Percentiles rank a stretch among this genome's conserved stretches.
phyloP scores from a whole-genome alignment of 768 basidiomycete species.

The Rhodotorula kratochvilovae region DNA sequence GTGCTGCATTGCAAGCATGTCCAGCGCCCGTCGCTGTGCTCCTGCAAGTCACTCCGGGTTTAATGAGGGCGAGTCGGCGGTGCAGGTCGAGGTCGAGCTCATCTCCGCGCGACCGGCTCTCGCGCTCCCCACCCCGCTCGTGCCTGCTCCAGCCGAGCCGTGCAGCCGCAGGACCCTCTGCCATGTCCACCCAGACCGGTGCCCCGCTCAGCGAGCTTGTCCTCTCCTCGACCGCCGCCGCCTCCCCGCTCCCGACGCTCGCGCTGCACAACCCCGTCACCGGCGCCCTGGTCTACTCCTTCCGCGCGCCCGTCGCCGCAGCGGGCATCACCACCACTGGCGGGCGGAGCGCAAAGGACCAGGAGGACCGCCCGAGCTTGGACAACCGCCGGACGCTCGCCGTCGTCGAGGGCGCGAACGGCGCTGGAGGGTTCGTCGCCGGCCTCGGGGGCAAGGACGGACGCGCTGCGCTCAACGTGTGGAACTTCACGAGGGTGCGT shows the following conservation, averaged over 20 bases:
- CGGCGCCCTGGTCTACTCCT: conserved; percentile 33
- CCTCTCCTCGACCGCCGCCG: conserved; percentile 20
- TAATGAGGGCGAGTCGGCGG: too few relatives aligned
- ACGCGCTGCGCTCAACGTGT: conserved; percentile 82
- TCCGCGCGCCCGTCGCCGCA: conserved; percentile 23
- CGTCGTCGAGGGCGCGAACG: conserved; percentile 62
- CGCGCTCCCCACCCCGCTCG: not conserved
- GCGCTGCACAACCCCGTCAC: conserved; percentile 32
- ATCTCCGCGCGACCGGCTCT: not conserved
- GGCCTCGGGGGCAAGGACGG: conserved; percentile 73
- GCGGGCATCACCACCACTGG: not conserved
- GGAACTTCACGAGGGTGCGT: conserved; percentile 81
- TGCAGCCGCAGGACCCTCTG: not conserved
- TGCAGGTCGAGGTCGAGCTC: not conserved
- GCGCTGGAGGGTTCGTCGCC: conserved; percentile 70
- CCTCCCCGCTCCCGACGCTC: conserved; percentile 27
- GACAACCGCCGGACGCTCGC: conserved; percentile 50
- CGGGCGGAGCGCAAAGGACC: not conserved
- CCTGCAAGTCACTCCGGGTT: too few relatives aligned
- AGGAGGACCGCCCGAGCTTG: conserved; percentile 2
- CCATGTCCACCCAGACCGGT: not conserved
- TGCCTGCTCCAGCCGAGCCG: not conserved
- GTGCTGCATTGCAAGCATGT: too few relatives aligned
- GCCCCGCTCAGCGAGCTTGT: conserved; percentile 34
- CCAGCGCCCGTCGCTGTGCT: too few relatives aligned